Conservation (phyloP, 352 stramenopile species). For the Thraustotheca clavata region DNA sequence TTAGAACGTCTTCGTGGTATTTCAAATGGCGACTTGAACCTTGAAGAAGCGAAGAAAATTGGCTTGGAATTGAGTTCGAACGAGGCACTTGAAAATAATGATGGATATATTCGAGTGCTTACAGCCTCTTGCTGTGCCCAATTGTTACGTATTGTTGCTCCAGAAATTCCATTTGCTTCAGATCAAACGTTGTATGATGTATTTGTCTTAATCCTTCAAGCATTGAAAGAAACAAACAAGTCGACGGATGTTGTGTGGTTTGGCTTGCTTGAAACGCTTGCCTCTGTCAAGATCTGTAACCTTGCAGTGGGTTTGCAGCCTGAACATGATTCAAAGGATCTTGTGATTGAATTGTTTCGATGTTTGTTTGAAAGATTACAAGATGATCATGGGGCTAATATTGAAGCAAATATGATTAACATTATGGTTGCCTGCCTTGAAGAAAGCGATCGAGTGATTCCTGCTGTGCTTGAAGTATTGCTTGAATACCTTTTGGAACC, state of each 20-base stretch:
- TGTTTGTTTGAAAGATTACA: slow-evolving; percentile 57
- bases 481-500: slow-evolving; percentile 49
- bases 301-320: slow-evolving; percentile 38
- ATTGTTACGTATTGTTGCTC: slow-evolving; percentile 49
- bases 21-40: slow-evolving; percentile 2
- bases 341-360: slow-evolving; percentile 69
- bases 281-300: slow-evolving; percentile 45
- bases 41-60: neutral
- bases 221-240: slow-evolving; percentile 14
- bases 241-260: slow-evolving; percentile 18
- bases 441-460: slow-evolving; percentile 50
- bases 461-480: slow-evolving; percentile 9
- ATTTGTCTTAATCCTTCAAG: slow-evolving; percentile 52
- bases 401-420: slow-evolving; percentile 66
- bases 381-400: slow-evolving; percentile 49
- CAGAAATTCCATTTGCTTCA: slow-evolving; percentile 56
- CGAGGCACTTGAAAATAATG: slow-evolving; percentile 28
- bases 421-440: slow-evolving; percentile 70
- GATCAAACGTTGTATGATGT: slow-evolving; percentile 58
- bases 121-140: slow-evolving; percentile 69
- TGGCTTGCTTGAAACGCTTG: slow-evolving; percentile 54
- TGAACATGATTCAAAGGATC: neutral
- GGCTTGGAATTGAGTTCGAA: slow-evolving; percentile 14
- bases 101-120: slow-evolving; percentile 48
- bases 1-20: slow-evolving; percentile 8